Evolutionary conservation across 2,329 filamentous ascomycete species (phyloP).

Genomic region (Helminthosporium solani): DNA sequence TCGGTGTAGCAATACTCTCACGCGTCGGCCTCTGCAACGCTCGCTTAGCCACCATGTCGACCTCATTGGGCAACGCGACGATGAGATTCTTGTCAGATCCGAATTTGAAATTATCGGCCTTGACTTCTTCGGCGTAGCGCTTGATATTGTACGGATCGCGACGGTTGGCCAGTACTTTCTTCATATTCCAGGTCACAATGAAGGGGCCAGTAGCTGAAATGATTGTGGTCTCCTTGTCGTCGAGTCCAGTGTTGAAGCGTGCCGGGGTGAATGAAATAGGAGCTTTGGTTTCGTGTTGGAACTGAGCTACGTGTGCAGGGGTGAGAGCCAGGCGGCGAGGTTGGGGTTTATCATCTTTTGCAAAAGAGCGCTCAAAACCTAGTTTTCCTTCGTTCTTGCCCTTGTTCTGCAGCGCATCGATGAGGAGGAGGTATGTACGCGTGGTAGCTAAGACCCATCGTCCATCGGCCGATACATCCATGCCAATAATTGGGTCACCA

Average conservation of each 20-base stretch:
- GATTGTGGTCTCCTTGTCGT: slow-evolving; percentile 83
- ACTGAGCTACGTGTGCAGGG: slow-evolving; percentile 91
- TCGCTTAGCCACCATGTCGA: slow-evolving; percentile 92
- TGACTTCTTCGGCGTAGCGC: slow-evolving; percentile 91
- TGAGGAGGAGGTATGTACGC: slow-evolving; percentile 88
- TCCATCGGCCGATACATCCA: slow-evolving; percentile 93
- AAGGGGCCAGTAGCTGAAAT: slow-evolving; percentile 96
- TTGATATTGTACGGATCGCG: slow-evolving; percentile 96
- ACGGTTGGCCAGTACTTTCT: slow-evolving; percentile 77
- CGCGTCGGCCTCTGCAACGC: slow-evolving; percentile 84
- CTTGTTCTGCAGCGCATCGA: slow-evolving; percentile 84
- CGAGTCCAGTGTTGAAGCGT: slow-evolving; percentile 87
- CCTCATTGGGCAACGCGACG: slow-evolving; percentile 92
- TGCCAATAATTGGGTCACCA: slow-evolving; percentile 89
- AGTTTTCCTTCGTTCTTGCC: slow-evolving; percentile 98
- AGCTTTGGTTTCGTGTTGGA: slow-evolving; percentile 91
- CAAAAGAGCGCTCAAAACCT: slow-evolving; percentile 93
- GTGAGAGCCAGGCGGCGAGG: slow-evolving; percentile 86
- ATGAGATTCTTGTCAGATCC: slow-evolving; percentile 98
- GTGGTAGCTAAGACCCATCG: slow-evolving; percentile 95
- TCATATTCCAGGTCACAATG: slow-evolving; percentile 93
- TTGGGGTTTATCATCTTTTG: slow-evolving; percentile 89
- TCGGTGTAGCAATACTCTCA: slow-evolving; percentile 77
- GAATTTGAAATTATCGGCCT: slow-evolving; percentile 98
- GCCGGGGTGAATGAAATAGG: slow-evolving; percentile 86